Evolutionary conservation across 2,329 filamentous ascomycete species (phyloP).

Genomic region (Leptographium flavum): DNA sequence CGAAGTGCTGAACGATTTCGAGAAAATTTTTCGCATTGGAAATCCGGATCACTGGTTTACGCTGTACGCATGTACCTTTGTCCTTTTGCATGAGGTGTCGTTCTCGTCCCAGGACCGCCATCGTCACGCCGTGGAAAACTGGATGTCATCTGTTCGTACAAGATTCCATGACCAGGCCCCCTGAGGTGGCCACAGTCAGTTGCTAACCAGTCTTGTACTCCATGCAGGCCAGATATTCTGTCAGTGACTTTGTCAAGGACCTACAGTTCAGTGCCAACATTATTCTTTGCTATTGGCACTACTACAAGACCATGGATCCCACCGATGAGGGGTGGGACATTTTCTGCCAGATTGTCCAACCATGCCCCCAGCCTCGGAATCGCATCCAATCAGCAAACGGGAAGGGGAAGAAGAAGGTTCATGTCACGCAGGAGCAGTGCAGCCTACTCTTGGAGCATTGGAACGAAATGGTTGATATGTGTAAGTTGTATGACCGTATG

Average conservation of each 20-base stretch:
- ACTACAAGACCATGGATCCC: constrained; percentile 26
- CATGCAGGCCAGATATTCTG: constrained; percentile 21
- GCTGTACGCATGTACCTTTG: constrained; percentile 25
- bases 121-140: constrained; percentile 26
- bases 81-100: constrained; percentile 28
- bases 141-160: neutral
- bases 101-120: constrained; percentile 25
- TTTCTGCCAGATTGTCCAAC: constrained; percentile 9
- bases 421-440: constrained; percentile 16
- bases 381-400: constrained; percentile 14
- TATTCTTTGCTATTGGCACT: constrained; percentile 35
- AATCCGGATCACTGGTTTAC: constrained; percentile 20
- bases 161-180: too few species aligned
- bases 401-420: constrained; percentile 14
- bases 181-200: neutral
- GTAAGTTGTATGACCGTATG: constrained; percentile 2
- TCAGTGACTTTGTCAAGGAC: constrained; percentile 25
- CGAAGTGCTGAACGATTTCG: constrained; percentile 20
- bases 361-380: neutral
- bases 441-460: constrained; percentile 19
- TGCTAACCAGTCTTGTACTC: neutral
- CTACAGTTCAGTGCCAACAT: constrained; percentile 31
- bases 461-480: constrained; percentile 12
- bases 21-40: constrained; percentile 20
- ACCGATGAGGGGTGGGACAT: constrained; percentile 16